A percentile compares a stretch with the other conserved stretches of the same genome.
Evolutionary conservation across 2,329 filamentous ascomycete genomes (phyloP).

Genomic region (Rhynchosporium graminicola): DNA sequence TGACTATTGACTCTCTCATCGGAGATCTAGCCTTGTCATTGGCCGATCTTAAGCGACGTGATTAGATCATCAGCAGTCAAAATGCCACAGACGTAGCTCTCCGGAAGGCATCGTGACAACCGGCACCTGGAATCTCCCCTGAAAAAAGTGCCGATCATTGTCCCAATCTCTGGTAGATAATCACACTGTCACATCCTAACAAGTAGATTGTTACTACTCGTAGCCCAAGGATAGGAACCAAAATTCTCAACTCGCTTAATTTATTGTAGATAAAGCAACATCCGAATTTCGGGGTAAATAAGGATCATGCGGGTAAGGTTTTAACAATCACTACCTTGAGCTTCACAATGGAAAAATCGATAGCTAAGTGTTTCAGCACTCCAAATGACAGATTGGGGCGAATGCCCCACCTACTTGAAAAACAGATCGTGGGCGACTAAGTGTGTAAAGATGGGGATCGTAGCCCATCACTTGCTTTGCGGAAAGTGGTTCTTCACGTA

Average conservation of each 20-base stretch:
- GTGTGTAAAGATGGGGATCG: background rate
- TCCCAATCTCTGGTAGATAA: too few species aligned
- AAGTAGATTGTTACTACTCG: too few species aligned
- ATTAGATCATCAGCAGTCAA: too few species aligned
- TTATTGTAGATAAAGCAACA: slow-evolving; percentile 6
- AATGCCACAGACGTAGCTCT: too few species aligned
- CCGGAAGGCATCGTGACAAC: too few species aligned
- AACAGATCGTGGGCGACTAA: background rate
- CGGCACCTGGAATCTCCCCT: too few species aligned
- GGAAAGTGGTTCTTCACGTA: background rate
- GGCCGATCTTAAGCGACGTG: too few species aligned
- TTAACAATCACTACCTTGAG: background rate
- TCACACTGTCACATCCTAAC: too few species aligned
- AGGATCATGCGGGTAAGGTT: slow-evolving; percentile 1
- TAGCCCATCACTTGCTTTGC: background rate
- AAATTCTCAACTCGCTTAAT: background rate
- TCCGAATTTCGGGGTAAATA: slow-evolving; percentile 10
- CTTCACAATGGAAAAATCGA: slow-evolving; percentile 9
- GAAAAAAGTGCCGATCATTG: too few species aligned
- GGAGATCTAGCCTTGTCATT: too few species aligned
- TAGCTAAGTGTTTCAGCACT: slow-evolving; percentile 8
- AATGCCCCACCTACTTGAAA: background rate
- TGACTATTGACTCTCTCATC: too few species aligned
- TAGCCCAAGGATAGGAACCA: background rate
- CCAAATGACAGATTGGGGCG: slow-evolving; percentile 1